Base-by-base conservation (phyloP, 345 rosid species). In the Toxicodendron radicans region DNA sequence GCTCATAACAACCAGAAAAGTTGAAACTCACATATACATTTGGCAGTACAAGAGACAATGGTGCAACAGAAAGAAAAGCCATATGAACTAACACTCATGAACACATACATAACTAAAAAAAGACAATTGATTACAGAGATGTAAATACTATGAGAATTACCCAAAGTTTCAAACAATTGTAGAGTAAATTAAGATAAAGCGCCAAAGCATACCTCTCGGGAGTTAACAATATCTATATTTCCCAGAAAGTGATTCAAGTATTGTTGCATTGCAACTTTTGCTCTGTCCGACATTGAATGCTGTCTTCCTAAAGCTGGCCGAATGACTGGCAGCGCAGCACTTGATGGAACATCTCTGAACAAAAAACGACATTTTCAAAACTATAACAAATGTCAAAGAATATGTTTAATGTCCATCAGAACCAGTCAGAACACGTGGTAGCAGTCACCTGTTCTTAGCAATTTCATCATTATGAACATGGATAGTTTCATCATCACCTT, bases 301-400 rank as follows among this genome's bases (percentile, higher is more conserved):
- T 93, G 99, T 84, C 97, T 89, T 71, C 97, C 97, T 70, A 95
- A 73, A 45, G 90, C 88, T 20, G 99, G 99, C 62, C 97, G 94
- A 73, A 95, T 89, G 71, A 95, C 91, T 46, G 97, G 92, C 74
- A 95, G 84, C 78, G 97, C 99, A 79, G 99, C 99, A 71, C 86
- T 93, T 66, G 99, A 92, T 20, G 99, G 99, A 86, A 95, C 97
- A 86, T 93, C 89, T 88, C 99, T 95, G 91, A 73, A 86, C 70
- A 80, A 76, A 81, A 87, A 83, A 57, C 52, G 43, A 21, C 82
- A 72, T 79, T 83, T 45, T 64, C 83, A 79, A 82, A 79, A 75
- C 74, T 43, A 65, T 52, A 45, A 80, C 21, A 66, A 62, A 72
- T 62, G 73, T 46, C 53, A 16, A 12, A 64, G 33, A 76, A 32